phyloP scores from a whole-genome alignment of 179 eudicot species.

The Carnegiea gigantea region DNA sequence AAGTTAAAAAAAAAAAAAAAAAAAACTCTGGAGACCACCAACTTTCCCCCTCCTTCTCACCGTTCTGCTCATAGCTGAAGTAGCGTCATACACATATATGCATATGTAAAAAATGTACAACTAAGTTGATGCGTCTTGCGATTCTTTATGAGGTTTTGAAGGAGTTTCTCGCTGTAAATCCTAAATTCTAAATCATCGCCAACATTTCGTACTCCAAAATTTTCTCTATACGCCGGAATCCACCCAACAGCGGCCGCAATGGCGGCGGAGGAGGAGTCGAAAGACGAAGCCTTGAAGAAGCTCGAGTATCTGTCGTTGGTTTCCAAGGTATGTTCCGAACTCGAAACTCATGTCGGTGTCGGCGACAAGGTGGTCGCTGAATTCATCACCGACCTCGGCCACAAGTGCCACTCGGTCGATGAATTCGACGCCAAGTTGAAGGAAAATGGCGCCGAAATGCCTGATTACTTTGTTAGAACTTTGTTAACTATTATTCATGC shows the following conservation, averaged over 20 bases:
- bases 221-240: background rate
- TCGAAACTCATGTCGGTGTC: constrained; percentile 69
- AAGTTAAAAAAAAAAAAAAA: too few species aligned
- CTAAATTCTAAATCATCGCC: background rate
- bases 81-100: too few species aligned
- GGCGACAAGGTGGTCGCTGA: constrained; percentile 79
- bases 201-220: background rate
- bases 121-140: too few species aligned
- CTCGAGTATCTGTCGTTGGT: constrained; percentile 53
- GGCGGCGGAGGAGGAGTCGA: background rate
- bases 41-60: too few species aligned
- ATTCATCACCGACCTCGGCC: constrained; percentile 68
- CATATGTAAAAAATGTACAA: too few species aligned
- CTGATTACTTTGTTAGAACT: constrained; percentile 79
- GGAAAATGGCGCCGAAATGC: constrained; percentile 75
- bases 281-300: constrained; percentile 38
- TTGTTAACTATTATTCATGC: constrained; percentile 78
- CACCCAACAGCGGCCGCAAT: background rate
- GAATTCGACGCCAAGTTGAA: constrained; percentile 67
- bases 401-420: constrained; percentile 49
- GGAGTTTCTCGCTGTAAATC: background rate
- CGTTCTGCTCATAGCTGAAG: too few species aligned
- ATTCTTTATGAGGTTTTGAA: background rate
- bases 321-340: constrained; percentile 80
- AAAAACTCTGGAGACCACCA: too few species aligned